Conservation (phyloP, 2,329 filamentous ascomycete genomes). For the Fusarium virguliforme region DNA sequence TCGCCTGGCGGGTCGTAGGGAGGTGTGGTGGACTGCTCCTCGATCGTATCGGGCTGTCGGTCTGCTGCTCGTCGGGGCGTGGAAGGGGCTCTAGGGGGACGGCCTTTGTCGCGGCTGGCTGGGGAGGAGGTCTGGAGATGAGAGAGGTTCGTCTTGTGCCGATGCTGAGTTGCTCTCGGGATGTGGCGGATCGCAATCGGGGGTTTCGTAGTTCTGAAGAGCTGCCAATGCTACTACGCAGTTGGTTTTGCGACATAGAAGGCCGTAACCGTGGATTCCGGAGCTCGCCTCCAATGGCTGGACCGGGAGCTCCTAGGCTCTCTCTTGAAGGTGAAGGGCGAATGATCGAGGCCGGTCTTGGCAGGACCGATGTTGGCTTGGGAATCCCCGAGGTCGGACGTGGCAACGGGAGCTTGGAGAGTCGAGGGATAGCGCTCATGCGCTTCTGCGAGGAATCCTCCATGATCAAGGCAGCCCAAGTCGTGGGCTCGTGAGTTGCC, state of each 20-base stretch:
- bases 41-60: constrained; percentile 41
- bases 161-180: constrained; percentile 58
- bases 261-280: constrained; percentile 61
- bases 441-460: constrained; percentile 57
- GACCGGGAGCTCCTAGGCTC: constrained; percentile 27
- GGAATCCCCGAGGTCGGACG: constrained; percentile 54
- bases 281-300: constrained; percentile 49
- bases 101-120: constrained; percentile 39
- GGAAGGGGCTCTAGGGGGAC: constrained; percentile 40
- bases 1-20: constrained; percentile 47
- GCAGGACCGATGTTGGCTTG: constrained; percentile 49
- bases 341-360: constrained; percentile 50
- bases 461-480: constrained; percentile 46
- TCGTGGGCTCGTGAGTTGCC: neutral
- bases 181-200: constrained; percentile 59
- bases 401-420: constrained; percentile 59
- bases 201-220: constrained; percentile 57
- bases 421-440: constrained; percentile 56
- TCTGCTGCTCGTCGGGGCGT: constrained; percentile 42
- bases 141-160: constrained; percentile 45
- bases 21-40: constrained; percentile 49
- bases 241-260: constrained; percentile 60
- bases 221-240: constrained; percentile 49
- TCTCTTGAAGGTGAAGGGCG: constrained; percentile 53
- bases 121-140: constrained; percentile 40